Conservation (phyloP, 1,139 yeast genomes). For the Debaryomycetaceae sp. region DNA sequence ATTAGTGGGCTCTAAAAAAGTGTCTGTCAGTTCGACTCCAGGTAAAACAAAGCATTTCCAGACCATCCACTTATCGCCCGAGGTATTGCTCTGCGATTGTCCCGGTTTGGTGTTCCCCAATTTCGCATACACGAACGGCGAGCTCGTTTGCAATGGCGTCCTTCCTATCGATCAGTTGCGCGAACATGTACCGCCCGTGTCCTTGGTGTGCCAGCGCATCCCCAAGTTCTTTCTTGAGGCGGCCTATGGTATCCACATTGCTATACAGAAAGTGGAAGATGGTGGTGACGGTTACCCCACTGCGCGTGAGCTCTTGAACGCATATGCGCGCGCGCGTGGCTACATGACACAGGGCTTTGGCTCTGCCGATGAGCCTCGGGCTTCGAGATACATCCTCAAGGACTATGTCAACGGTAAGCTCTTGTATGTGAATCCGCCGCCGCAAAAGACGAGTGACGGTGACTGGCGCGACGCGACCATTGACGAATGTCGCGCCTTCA, state of each 20-base stretch:
- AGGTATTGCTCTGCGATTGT: conserved; percentile 90
- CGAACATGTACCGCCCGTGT: conserved; percentile 86
- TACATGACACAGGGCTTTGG: conserved; percentile 97
- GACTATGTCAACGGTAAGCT: conserved; percentile 93
- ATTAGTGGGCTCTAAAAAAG: conserved; percentile 89
- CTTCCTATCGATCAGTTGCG: conserved; percentile 94
- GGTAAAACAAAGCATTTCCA: conserved; percentile 99
- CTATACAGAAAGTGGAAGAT: conserved; percentile 61
- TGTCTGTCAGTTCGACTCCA: conserved; percentile 95
- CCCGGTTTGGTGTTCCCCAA: conserved; percentile 99
- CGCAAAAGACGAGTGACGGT: conserved; percentile 28
- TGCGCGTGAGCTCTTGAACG: conserved; percentile 77
- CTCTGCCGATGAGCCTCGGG: conserved; percentile 93
- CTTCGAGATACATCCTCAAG: conserved; percentile 83
- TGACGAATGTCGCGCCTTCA: conserved; percentile 52
- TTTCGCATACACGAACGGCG: conserved; percentile 94
- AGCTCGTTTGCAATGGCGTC: conserved; percentile 95
- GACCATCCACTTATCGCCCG: conserved; percentile 76
- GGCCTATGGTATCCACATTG: conserved; percentile 84
- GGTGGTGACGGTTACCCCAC: conserved; percentile 89
- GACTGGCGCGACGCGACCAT: conserved; percentile 26
- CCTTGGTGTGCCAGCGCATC: conserved; percentile 75
- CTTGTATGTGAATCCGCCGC: conserved; percentile 82
- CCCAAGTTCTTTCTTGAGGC: conserved; percentile 89
- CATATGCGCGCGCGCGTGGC: conserved; percentile 95